These are phyloP conservation scores for Vitis riparia DNA, from an alignment of 164 flowering plant genomes.

Conservation along the genomic window DNA sequence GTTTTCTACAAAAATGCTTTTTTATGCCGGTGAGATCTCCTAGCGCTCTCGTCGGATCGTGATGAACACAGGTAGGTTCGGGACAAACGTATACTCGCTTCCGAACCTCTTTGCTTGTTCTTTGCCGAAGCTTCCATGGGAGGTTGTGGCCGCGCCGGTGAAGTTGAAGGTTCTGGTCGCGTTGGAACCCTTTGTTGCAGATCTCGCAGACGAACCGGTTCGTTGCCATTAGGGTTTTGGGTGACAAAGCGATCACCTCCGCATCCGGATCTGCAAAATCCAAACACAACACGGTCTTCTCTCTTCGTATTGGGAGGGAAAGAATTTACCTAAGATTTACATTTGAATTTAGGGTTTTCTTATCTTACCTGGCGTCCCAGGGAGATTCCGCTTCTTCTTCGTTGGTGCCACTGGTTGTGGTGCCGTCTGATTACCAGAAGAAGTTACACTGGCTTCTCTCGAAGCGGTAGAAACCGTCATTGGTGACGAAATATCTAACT, in stretches of 20 bases:
- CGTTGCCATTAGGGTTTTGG: slow-evolving; percentile 67
- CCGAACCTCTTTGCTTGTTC: slow-evolving; percentile 50
- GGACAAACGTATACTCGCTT: slow-evolving; percentile 84
- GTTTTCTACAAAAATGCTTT: slow-evolving; percentile 82
- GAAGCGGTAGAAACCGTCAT: slow-evolving; percentile 50
- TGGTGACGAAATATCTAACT: slow-evolving; percentile 38
- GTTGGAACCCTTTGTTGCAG: slow-evolving; percentile 75
- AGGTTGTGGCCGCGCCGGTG: slow-evolving; percentile 76
- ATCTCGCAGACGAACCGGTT: slow-evolving; percentile 78
- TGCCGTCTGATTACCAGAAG: slow-evolving; percentile 30
- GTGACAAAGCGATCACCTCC: slow-evolving; percentile 70
- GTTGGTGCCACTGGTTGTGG: slow-evolving; percentile 15
- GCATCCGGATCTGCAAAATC: slow-evolving; percentile 74
- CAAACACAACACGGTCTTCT: too few relatives aligned
- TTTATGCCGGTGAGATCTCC: slow-evolving; percentile 89
- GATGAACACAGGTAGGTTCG: slow-evolving; percentile 74
- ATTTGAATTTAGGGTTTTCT: neutral
- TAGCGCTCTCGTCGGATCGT: slow-evolving; percentile 72
- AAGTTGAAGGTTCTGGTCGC: slow-evolving; percentile 77
- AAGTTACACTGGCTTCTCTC: slow-evolving; percentile 43
- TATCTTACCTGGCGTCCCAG: slow-evolving; percentile 78
- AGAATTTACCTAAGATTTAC: neutral
- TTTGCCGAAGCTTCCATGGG: slow-evolving; percentile 76
- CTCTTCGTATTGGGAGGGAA: neutral
- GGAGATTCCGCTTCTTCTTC: slow-evolving; percentile 75